These are phyloP conservation scores for Flueggea neowawraea DNA, from an alignment of 441 rosid species.

Conservation along the genomic window DNA sequence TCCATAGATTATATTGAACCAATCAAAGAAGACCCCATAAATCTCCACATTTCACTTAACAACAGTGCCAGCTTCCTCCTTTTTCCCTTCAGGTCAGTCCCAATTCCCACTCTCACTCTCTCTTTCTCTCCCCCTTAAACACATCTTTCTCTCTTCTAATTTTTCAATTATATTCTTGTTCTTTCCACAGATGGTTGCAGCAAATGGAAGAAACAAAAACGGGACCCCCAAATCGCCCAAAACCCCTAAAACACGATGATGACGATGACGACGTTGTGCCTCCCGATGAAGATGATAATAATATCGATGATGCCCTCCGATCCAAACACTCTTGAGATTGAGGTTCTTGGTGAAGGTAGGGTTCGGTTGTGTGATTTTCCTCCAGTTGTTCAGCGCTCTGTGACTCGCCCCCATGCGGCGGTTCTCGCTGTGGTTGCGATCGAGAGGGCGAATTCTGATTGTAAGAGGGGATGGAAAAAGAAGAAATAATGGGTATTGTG, in stretches of 20 bases:
- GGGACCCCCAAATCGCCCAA: constrained; percentile 40
- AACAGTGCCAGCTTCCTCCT: constrained; percentile 72
- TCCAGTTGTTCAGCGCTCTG: constrained; percentile 44
- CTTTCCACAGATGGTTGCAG: constrained; percentile 56
- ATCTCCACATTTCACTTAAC: constrained; percentile 35
- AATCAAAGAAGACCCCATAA: too few species aligned
- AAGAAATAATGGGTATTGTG: too few species aligned
- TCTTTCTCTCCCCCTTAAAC: too few species aligned
- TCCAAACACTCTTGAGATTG: constrained; percentile 44
- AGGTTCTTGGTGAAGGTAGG: constrained; percentile 54
- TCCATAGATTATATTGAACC: constrained; percentile 15
- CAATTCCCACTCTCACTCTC: constrained; percentile 1
- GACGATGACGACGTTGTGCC: constrained; percentile 37
- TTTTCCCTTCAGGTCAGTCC: constrained; percentile 47
- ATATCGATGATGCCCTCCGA: constrained; percentile 43
- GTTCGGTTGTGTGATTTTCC: constrained; percentile 76
- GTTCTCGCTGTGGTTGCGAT: constrained; percentile 53
- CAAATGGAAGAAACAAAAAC: constrained; percentile 84
- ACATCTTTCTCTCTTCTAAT: neutral
- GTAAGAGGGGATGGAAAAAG: constrained; percentile 32
- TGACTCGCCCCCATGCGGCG: constrained; percentile 79
- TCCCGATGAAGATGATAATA: constrained; percentile 42
- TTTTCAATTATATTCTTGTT: constrained; percentile 7
- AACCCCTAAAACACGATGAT: constrained; percentile 27
- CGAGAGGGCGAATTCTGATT: constrained; percentile 47